Conservation (phyloP, 192 early-diverging fungal species). For the Coemansia erecta region DNA sequence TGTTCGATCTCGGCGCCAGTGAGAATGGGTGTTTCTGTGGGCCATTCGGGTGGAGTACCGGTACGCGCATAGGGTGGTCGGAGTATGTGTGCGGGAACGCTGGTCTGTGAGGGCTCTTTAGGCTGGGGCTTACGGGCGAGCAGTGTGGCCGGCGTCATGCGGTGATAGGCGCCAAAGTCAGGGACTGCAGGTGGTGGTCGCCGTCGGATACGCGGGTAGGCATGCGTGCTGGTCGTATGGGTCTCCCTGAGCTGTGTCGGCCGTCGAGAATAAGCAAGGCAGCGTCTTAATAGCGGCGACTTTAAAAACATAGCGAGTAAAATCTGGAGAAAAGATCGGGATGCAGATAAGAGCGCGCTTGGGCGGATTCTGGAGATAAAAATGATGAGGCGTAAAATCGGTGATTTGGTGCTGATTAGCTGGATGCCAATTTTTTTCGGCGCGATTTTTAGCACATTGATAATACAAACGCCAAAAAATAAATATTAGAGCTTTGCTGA, state of each 20-base stretch:
- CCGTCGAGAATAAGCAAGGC: background rate
- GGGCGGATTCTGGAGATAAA: too few relatives aligned
- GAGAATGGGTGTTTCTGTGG: conserved; percentile 42
- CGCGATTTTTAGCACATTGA: too few relatives aligned
- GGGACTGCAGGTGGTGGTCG: conserved; percentile 1
- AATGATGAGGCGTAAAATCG: too few relatives aligned
- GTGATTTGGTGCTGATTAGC: too few relatives aligned
- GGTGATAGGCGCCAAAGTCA: conserved; percentile 28
- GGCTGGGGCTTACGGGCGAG: conserved; percentile 21
- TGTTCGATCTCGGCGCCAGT: conserved; percentile 38
- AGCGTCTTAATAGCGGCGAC: background rate
- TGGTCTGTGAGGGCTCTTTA: conserved; percentile 21
- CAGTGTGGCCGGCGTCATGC: conserved; percentile 30
- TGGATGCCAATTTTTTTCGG: too few relatives aligned
- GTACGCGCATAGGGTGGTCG: conserved; percentile 59
- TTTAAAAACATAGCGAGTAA: too few relatives aligned
- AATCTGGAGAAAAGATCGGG: too few relatives aligned
- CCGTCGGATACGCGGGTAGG: conserved; percentile 10
- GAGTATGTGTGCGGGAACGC: conserved; percentile 47
- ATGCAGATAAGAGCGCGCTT: too few relatives aligned
- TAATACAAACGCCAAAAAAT: too few relatives aligned
- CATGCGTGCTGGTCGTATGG: background rate
- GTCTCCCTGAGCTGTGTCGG: background rate
- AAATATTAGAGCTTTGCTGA: too few relatives aligned
- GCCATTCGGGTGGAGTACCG: conserved; percentile 56